Base-by-base conservation (phyloP, 2,329 filamentous ascomycete species). In the Paecilomyces variotii region DNA sequence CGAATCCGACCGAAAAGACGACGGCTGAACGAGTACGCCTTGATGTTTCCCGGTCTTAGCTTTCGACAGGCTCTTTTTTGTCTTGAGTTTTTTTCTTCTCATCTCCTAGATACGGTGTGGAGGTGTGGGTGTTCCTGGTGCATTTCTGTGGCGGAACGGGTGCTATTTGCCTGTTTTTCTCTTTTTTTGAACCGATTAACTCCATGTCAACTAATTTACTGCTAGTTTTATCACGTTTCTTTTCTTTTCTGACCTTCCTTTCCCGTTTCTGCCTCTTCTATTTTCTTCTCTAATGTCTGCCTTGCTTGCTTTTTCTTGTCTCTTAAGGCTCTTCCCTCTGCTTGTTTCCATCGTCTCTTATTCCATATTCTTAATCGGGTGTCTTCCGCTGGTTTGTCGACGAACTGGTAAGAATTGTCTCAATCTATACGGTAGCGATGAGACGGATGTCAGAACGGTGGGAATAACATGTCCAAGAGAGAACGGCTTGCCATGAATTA, bases 81-180 rank as follows among this genome's bases (percentile, higher is more conserved):
- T 64, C 64, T 63, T 62, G 55, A 45, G 39, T 45, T 45, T 65
- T 63, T 58, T 45, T 65, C 62, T 58, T 32, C 63, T 67, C 62
- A 64, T 68, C 66, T 69, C 64, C 70, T 71, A 71, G 70, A 72
- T 63, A 63, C 50, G 65, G 66, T 65, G 69, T 66, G 68, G 69
- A 71, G 65, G 69, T 57, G 66, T 64, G 67, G 70, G 71, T 73
- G 71, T 74, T 72, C 63, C 64, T 68, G 71, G 71, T 72, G 71
- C 69, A 69, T 64, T 65, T 64, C 63, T 61, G 60, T 64, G 59
- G 60, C 58, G 60, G 60, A 60, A 56, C 56, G 56, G 56, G 55
- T 62, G 58, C 58, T 56, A 58, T 56, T 49, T 62, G 54, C 25
- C 50, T 52, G 10, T 58, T n/a, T 25, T 30, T 56, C 50, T 52